Base-by-base conservation (phyloP, 148 eudicot species). In the Cornus controversa region DNA sequence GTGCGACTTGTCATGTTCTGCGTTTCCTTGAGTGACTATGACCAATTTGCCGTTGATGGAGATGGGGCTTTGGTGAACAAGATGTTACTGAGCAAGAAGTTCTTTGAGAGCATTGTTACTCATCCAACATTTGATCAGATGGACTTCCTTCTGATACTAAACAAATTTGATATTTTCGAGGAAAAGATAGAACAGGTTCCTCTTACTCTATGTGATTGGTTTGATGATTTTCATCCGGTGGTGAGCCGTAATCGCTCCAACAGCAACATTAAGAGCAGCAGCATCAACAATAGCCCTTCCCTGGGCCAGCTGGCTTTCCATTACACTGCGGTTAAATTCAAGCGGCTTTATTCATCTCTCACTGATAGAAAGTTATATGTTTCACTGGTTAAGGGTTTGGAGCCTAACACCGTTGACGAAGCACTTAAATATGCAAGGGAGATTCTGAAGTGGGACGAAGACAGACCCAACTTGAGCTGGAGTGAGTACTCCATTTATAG, bases 371-470 rank as follows among this genome's bases (percentile, higher is more conserved):
- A 92, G 81, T 75, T 96, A 63, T 96, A 88, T 66, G 98, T 87
- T 69, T 91, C 98, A 34, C 57, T 80, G 31, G 94, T 92, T 42
- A 96, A 93, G 69, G 97, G 94, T 24, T 81, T 93, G 84, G 97
- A 96, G 78, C 91, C 90, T 13, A 80, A 80, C 60, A 93, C 93
- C 60, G 99, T 96, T 10, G 95, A 96, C 75, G 86, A 78, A 62
- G 84, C 95, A 31, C 85, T 96, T 57, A 93, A 87, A 74, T 93
- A 93, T 84, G 97, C 94, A 65, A 85, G 90, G 78, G 99, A 92
- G 87, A 87, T 96, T 28, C 45, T 90, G 45, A 93, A 92, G 84
- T 96, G 99, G 99, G 99, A 96, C 23, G 98, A 93, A 8, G 99
- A 96, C 85, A 87, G 89, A 69, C 77, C 80, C 73, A 87, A 84